Evolutionary conservation across 1,284 basidiomycete genomes (phyloP), one percentile per base, ranked within the genome.

Genomic region (Entoloma clypeatum): DNA sequence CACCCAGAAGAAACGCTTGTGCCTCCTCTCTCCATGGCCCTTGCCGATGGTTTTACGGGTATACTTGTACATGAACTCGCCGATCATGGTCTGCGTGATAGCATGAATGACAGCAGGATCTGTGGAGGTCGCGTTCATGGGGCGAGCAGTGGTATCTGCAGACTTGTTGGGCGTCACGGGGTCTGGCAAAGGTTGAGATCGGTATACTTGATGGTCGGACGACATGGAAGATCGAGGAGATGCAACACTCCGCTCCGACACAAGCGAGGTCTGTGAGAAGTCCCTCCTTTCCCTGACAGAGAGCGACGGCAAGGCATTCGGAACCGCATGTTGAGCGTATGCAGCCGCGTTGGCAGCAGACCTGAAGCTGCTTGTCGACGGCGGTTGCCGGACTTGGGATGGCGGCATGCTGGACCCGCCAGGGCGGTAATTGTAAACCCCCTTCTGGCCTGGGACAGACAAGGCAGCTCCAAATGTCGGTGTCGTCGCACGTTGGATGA

Each of bases 51-150:
- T 69, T 47, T 82, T 80, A 41, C 95, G 79, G 7, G 93, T 97
- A 67, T 99, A 98, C 74, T 99, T 99, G 80, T 89, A 92, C 67
- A 99, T 67, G 68, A 93, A 98, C 72, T 98, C 95, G 49, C 95
- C 94, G 53, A 99, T 98, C 95, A 99, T 99, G 16, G 94, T 97
- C 73, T 98, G 93, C 4, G 95, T 99, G 57, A 99, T 98, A 2
- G 94, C 89, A 59, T 97, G 93, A 53, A 98, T 94, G 51, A 93
- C 69, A 2, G 72, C 64, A 1, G 92, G 91, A 61, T 97, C 93
- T 9, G 92, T 95, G 16, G 81, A 47, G 34, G 49, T 57, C 21
- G 39, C 52, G 36, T 38, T 47, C 41, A 40, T 26, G 33, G 59
- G 55, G 13, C 62, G 58, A 21, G 63, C 62, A 1, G 68, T 69